Percentiles rank a stretch among this genome's conserved stretches.
Conservation (phyloP, 73 alveolate genomes). For the Effrenium voratum region DNA sequence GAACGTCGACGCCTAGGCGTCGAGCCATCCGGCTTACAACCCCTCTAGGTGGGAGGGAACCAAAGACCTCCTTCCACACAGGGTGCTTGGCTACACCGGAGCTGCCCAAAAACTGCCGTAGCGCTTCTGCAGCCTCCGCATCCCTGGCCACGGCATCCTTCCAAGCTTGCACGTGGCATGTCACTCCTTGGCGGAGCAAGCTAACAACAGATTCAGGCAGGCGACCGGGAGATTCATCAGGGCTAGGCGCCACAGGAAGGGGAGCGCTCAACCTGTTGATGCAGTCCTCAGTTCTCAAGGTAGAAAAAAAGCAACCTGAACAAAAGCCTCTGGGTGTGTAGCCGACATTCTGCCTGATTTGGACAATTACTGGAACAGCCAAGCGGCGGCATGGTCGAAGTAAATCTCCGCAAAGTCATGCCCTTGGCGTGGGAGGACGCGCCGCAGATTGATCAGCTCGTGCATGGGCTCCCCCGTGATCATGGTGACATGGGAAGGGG, state of each 20-base stretch:
- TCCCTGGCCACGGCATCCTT: neutral
- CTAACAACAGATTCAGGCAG: neutral
- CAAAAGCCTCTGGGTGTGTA: neutral
- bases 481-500: neutral
- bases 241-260: neutral
- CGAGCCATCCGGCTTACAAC: conserved; percentile 11
- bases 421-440: conserved; percentile 3
- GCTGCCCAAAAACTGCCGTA: neutral
- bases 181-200: neutral
- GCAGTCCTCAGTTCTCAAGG: neutral
- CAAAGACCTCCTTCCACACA: neutral
- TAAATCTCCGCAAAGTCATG: conserved; percentile 37
- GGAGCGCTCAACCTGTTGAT: conserved; percentile 35
- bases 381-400: conserved; percentile 21
- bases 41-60: neutral
- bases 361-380: too few relatives aligned
- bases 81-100: neutral
- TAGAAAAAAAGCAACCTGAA: neutral
- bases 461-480: conserved; percentile 52
- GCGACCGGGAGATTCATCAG: neutral
- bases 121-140: neutral
- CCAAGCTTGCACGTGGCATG: neutral
- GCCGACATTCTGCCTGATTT: neutral
- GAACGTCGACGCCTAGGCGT: neutral
- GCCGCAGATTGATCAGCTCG: conserved; percentile 44